Conservation (phyloP, 1,139 yeast species). For the Saccharomyces hybrid region DNA sequence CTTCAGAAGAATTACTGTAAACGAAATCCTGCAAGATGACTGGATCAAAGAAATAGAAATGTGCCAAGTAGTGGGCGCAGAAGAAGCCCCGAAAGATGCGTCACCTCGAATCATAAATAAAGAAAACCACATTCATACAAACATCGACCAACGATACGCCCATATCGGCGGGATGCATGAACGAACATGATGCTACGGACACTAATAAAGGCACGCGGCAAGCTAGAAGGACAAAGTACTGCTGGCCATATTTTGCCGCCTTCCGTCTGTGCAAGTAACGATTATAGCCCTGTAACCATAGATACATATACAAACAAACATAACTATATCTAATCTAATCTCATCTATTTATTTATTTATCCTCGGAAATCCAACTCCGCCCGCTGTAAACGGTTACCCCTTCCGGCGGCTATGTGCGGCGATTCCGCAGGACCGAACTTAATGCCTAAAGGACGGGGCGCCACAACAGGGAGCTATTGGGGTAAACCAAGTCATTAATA, state of each 20-base stretch:
- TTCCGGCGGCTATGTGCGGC: not conserved
- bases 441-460: not conserved
- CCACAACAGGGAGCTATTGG: not conserved
- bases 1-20: slow-evolving; percentile 64
- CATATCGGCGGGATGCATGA: not conserved
- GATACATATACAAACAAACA: not conserved
- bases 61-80: slow-evolving; percentile 33
- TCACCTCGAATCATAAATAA: not conserved
- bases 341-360: not conserved
- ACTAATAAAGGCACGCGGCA: not conserved
- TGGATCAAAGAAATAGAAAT: slow-evolving; percentile 56
- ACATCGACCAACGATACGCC: not conserved
- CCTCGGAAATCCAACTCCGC: not conserved
- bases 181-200: not conserved
- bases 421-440: not conserved
- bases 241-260: not conserved
- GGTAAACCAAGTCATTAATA: not conserved
- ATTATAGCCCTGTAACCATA: not conserved
- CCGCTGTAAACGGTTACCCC: no score
- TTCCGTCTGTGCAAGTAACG: not conserved
- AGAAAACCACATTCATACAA: slow-evolving; percentile 4
- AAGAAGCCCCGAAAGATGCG: not conserved
- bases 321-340: not conserved
- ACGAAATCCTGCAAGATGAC: slow-evolving; percentile 60
- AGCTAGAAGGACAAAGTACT: not conserved